Percentiles rank a stretch among this genome's conserved stretches.
Evolutionary conservation across 2,329 filamentous ascomycete species (phyloP).

Genomic region (Claviceps digitariae): DNA sequence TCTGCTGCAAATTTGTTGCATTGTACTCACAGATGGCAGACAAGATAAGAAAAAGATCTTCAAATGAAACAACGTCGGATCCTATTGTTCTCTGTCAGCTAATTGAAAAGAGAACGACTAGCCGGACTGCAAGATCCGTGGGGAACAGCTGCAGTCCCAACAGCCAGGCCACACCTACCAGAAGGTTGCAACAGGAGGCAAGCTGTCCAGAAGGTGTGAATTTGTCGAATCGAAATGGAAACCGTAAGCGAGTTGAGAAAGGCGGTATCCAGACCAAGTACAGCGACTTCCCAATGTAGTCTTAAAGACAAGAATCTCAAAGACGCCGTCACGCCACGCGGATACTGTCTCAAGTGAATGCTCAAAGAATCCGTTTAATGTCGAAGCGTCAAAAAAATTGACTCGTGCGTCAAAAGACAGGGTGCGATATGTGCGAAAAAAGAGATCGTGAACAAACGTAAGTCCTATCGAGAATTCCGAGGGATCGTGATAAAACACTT

Average conservation of each 20-base stretch:
- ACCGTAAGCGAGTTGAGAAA: slow-evolving; percentile 21
- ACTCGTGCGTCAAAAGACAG: slow-evolving; percentile 12
- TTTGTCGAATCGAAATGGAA: slow-evolving; percentile 16
- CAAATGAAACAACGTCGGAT: slow-evolving; percentile 13
- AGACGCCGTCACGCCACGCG: slow-evolving; percentile 28
- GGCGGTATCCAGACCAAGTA: slow-evolving; percentile 23
- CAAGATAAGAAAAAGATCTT: slow-evolving; percentile 9
- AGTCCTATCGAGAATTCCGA: slow-evolving; percentile 26
- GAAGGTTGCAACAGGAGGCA: slow-evolving; percentile 4
- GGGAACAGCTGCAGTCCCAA: background rate
- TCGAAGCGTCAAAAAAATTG: slow-evolving; percentile 7
- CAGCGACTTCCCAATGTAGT: slow-evolving; percentile 24
- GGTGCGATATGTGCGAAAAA: slow-evolving; percentile 12
- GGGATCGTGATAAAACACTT: slow-evolving; percentile 26
- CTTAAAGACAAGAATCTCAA: slow-evolving; percentile 23
- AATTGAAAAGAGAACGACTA: background rate
- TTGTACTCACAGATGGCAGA: background rate
- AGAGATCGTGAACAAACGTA: slow-evolving; percentile 16
- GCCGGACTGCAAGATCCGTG: background rate
- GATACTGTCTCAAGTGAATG: slow-evolving; percentile 18
- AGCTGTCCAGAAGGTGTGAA: slow-evolving; percentile 15
- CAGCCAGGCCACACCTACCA: slow-evolving; percentile 6
- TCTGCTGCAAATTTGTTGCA: background rate
- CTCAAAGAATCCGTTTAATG: slow-evolving; percentile 11
- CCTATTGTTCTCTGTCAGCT: slow-evolving; percentile 5